Evolutionary conservation across 2,329 filamentous ascomycete species (phyloP).

Genomic region (Colletotrichum sp.): DNA sequence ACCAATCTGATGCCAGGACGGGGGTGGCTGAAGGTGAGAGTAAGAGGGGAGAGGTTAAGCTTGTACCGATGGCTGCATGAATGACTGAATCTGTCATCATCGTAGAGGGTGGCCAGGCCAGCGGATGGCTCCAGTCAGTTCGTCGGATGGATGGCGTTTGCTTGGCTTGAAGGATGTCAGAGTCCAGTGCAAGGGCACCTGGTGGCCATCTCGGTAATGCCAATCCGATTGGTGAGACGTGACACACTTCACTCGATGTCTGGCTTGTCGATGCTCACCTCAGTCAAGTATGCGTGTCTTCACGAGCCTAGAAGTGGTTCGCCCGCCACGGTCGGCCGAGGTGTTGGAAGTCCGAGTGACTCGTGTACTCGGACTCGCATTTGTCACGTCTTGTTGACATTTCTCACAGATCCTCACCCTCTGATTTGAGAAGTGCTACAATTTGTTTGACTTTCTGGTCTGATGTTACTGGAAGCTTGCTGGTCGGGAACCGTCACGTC

Average conservation of each 20-base stretch:
- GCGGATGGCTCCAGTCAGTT: neutral
- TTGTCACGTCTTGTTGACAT: neutral
- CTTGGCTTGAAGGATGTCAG: neutral
- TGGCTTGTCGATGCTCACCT: neutral
- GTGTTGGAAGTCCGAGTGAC: neutral
- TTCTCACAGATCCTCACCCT: neutral
- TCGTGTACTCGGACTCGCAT: neutral
- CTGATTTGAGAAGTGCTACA: neutral
- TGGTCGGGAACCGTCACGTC: neutral
- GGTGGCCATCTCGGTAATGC: neutral
- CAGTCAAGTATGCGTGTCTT: neutral
- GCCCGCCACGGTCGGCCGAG: neutral
- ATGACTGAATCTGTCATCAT: neutral
- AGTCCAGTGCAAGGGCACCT: neutral
- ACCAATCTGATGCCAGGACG: neutral
- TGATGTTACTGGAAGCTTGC: neutral
- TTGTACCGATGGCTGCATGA: neutral
- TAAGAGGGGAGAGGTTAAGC: neutral
- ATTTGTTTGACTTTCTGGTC: neutral
- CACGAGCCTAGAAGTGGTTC: neutral
- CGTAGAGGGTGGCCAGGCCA: neutral
- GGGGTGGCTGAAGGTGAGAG: neutral
- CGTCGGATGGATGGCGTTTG: neutral
- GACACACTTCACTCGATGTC: neutral
- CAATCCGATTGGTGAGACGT: neutral